Percentiles rank a stretch among this genome's conserved stretches.
Evolutionary conservation across 768 basidiomycete species (phyloP).

Genomic region (Suillus fuscotomentosus): DNA sequence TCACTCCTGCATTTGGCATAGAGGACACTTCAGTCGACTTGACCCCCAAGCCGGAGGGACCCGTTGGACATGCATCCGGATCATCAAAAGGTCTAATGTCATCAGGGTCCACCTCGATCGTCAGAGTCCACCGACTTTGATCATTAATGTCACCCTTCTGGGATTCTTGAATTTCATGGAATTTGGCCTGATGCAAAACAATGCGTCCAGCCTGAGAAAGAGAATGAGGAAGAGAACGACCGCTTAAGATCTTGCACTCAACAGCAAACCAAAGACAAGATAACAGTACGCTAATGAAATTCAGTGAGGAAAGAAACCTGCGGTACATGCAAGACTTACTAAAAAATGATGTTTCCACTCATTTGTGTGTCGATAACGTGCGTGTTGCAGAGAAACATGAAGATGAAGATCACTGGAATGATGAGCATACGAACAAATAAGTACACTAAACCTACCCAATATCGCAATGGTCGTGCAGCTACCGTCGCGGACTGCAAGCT

Average conservation of each 20-base stretch:
- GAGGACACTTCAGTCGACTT: neutral
- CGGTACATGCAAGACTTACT: slow-evolving; percentile 12
- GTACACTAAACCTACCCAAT: slow-evolving; percentile 9
- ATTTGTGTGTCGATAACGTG: slow-evolving; percentile 11
- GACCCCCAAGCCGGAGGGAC: neutral
- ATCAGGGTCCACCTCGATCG: neutral
- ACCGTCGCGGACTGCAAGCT: slow-evolving; percentile 15
- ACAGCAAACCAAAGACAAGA: neutral
- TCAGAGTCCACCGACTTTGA: neutral
- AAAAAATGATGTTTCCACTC: slow-evolving; percentile 20
- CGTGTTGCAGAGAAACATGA: slow-evolving; percentile 17
- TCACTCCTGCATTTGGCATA: neutral
- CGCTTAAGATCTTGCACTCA: neutral
- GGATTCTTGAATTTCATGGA: neutral
- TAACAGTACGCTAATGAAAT: neutral
- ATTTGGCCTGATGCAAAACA: neutral
- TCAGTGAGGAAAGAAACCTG: neutral
- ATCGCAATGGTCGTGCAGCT: slow-evolving; percentile 8
- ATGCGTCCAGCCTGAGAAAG: neutral
- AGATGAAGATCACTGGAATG: slow-evolving; percentile 14
- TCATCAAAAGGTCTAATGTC: neutral
- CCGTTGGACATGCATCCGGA: neutral
- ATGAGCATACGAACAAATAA: neutral
- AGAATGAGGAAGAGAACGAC: neutral
- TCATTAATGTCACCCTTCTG: neutral